These are phyloP conservation scores for Ophiosphaerella korrae DNA, from an alignment of 2,329 filamentous ascomycete genomes.

Conservation along the genomic window DNA sequence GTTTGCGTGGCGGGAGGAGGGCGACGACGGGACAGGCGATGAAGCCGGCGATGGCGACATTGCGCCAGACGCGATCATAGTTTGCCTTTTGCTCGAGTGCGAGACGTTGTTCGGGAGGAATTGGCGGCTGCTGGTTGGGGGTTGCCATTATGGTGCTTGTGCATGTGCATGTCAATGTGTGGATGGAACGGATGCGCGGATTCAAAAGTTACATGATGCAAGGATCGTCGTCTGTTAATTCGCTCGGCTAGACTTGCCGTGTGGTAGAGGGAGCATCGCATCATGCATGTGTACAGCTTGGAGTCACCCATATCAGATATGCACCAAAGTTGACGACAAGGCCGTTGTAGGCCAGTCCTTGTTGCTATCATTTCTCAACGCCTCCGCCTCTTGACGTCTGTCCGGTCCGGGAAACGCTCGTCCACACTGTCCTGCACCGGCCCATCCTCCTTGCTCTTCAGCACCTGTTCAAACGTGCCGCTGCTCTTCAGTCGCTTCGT, in stretches of 20 bases:
- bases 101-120: constrained; percentile 42
- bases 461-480: constrained; percentile 27
- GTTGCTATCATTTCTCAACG: constrained; percentile 1
- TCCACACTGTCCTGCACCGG: constrained; percentile 1
- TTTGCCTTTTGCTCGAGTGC: constrained; percentile 38
- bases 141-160: constrained; percentile 27
- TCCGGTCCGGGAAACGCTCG: constrained; percentile 12
- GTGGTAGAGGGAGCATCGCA: too few relatives aligned
- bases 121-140: constrained; percentile 24
- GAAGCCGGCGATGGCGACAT: constrained; percentile 55
- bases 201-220: constrained; percentile 38
- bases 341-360: too few relatives aligned
- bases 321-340: too few relatives aligned
- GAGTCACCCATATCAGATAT: too few relatives aligned
- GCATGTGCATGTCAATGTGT: neutral
- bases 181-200: neutral
- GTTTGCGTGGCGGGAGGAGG: constrained; percentile 64
- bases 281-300: too few relatives aligned
- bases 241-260: constrained; percentile 33
- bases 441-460: constrained; percentile 27
- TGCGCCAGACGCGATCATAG: constrained; percentile 46
- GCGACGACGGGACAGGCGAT: constrained; percentile 61
- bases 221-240: constrained; percentile 17
- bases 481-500: constrained; percentile 34
- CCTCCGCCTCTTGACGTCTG: constrained; percentile 24